Conservation (phyloP, 352 stramenopile genomes). For the Pythium oligandrum region DNA sequence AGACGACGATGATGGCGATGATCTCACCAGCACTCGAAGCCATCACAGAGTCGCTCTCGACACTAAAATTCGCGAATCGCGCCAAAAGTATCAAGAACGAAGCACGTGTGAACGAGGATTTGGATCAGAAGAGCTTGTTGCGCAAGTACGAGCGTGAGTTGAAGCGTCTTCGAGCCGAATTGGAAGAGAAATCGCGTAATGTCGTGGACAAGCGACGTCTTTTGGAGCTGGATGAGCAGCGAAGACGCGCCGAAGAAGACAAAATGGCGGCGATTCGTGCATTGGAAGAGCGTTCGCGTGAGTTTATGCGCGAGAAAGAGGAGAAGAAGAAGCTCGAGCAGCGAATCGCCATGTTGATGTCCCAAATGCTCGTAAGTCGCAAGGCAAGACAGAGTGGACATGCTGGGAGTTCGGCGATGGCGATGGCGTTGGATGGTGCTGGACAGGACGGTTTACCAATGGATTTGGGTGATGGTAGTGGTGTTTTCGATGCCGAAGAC, state of each 20-base stretch:
- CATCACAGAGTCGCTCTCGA: conserved; percentile 90
- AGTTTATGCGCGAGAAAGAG: conserved; percentile 95
- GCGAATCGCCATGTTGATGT: conserved; percentile 88
- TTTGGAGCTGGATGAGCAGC: conserved; percentile 87
- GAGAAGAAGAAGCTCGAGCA: conserved; percentile 94
- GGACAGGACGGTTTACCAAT: too few relatives aligned
- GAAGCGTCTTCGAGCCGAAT: conserved; percentile 87
- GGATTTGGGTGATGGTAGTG: conserved; percentile 4
- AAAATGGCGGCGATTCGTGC: conserved; percentile 94
- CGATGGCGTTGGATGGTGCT: conserved; percentile 7
- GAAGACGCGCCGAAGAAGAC: conserved; percentile 88
- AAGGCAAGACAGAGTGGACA: conserved; percentile 18
- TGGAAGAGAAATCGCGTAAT: conserved; percentile 91
- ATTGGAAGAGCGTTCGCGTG: conserved; percentile 84
- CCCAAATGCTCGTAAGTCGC: conserved; percentile 90
- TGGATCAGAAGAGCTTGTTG: conserved; percentile 91
- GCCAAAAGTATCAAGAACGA: conserved; percentile 93
- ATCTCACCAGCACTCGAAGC: conserved; percentile 88
- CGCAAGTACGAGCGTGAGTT: conserved; percentile 95
- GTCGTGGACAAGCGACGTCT: conserved; percentile 92
- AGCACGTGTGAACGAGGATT: conserved; percentile 88
- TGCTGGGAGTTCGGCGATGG: conserved; percentile 1
- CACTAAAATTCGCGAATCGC: conserved; percentile 93
- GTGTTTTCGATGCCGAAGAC: conserved; percentile 62
- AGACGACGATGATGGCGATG: conserved; percentile 96